Base-by-base conservation (phyloP, 352 stramenopile species). In the Stephanocyclus meneghinianus region DNA sequence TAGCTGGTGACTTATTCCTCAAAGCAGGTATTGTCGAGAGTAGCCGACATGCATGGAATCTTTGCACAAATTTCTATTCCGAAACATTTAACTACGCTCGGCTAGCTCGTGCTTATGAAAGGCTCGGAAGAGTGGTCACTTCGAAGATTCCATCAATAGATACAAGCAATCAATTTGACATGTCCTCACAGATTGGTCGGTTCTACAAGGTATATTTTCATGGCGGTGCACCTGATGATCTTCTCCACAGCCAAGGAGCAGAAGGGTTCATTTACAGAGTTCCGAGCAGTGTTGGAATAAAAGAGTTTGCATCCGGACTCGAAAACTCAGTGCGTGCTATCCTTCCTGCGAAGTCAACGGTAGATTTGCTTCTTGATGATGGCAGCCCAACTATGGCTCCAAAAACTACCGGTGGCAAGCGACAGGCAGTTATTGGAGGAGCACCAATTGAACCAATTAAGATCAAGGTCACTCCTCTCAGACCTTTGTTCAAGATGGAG, bases 171-270 rank as follows among this genome's bases (percentile, higher is more conserved):
- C 79, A 88, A 42, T 66, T 92, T 74, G 86, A 90, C 21, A 71
- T 93, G 35, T 88, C 88, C 16, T 87, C 82, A 57, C 79, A 76
- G 18, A 72, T 93, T 61, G 90, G 90, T 45, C 65, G 88, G 50
- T 95, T 93, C 70, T 95, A 94, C 67, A 83, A 89, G 71, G 89
- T 95, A 37, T 92, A 87, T 76, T 95, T 94, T 74, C 90, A 95
- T 84, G 90, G 90, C 11, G 85, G 86, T n/a, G 90, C 90, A 15
- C 88, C 90, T 37, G 88, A 95, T 74, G 88, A 95, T 63, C 73
- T 95, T 21, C 83, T 91, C 40, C 86, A 90, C 42, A 60, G 71
- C 55, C 48, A 85, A 65, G 78, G 78, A 51, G 70, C 69, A 9
- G 81, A 84, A 56, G 90, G 90, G 35, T 94, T 93, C 67, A 83